Base-by-base conservation (phyloP, 768 basidiomycete species). In the Trametes maxima region DNA sequence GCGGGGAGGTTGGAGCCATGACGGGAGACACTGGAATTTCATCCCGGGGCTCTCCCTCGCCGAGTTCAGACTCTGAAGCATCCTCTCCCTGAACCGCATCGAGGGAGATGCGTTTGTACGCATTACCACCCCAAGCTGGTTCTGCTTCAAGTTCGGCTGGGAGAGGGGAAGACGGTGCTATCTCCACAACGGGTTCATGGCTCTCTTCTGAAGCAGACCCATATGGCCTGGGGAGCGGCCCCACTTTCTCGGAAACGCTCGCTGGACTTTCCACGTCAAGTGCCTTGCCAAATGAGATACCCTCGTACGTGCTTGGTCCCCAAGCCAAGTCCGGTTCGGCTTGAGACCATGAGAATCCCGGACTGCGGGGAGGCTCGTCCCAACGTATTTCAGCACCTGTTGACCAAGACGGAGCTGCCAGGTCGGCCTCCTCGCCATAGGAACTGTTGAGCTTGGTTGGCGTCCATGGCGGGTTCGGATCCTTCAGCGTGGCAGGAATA, bases 361-460 rank as follows among this genome's bases (percentile, higher is more conserved):
- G 70, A 17, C 72, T 48, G 35, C 73, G 63, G n/a, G 28, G 8
- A 8, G 82, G 78, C 57, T 82, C 79, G 61, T 76, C 69, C 85
- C 85, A 87, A 33, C 67, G 67, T 5, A 81, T 67, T 46, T 68
- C 76, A 11, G 78, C 67, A 14, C 76, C 78, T 17, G 79, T 74
- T 16, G 81, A 79, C 86, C 86, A 88, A 1, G 85, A 82, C 12
- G 86, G 85, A 44, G 77, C 69, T 6, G 80, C 79, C 39, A 87
- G 76, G 67, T 87, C 86, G 28, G 80, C 79, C 71, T 87, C 85
- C 57, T 78, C 76, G 53, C 78, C 73, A 50, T 77, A 72, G 35
- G 74, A 33, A 70, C 39, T 60, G 54, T 52, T 53, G 39, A 54
- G 59, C 57, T 48, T 64, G 35, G 59, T 62, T 39, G 69, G 50